Percentiles rank a stretch among this genome's conserved stretches.
Conservation (phyloP, 2,329 filamentous ascomycete genomes). For the Tolypocladium ophioglossoides region DNA sequence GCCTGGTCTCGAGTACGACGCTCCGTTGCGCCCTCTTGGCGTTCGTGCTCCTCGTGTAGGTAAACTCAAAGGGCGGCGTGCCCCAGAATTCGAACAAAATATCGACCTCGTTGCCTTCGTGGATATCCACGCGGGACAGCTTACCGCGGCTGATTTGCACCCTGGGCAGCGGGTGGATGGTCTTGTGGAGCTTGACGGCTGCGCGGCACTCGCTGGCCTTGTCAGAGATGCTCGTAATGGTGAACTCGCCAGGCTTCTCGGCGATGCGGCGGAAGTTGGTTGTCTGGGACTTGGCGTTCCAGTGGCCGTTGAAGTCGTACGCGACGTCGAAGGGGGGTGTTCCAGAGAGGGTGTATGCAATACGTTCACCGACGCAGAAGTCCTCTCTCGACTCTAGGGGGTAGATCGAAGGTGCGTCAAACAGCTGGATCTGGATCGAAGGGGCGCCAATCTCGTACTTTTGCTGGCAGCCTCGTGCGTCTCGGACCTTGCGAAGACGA, state of each 20-base stretch:
- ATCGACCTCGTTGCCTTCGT: conserved; percentile 89
- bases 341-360: conserved; percentile 85
- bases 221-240: conserved; percentile 78
- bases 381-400: conserved; percentile 74
- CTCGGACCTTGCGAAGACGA: conserved; percentile 80
- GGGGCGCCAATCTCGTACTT: conserved; percentile 61
- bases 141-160: conserved; percentile 82
- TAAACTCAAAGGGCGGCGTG: conserved; percentile 94
- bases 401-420: conserved; percentile 84
- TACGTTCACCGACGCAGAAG: conserved; percentile 91
- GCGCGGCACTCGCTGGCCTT: conserved; percentile 82
- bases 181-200: conserved; percentile 64
- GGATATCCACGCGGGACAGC: conserved; percentile 78
- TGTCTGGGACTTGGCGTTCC: conserved; percentile 67
- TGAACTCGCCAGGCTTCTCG: conserved; percentile 80
- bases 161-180: conserved; percentile 84
- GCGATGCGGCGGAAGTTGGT: conserved; percentile 90
- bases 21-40: conserved; percentile 68
- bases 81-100: conserved; percentile 94
- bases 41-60: conserved; percentile 86
- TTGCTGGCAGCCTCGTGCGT: conserved; percentile 76
- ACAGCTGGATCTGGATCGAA: conserved; percentile 82
- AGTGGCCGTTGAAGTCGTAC: conserved; percentile 77
- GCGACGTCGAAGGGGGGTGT: conserved; percentile 86
- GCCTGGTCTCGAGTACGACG: conserved; percentile 78